Base-by-base conservation (phyloP, 495 filamentous ascomycete genomes). In the Cudoniella acicularis region DNA sequence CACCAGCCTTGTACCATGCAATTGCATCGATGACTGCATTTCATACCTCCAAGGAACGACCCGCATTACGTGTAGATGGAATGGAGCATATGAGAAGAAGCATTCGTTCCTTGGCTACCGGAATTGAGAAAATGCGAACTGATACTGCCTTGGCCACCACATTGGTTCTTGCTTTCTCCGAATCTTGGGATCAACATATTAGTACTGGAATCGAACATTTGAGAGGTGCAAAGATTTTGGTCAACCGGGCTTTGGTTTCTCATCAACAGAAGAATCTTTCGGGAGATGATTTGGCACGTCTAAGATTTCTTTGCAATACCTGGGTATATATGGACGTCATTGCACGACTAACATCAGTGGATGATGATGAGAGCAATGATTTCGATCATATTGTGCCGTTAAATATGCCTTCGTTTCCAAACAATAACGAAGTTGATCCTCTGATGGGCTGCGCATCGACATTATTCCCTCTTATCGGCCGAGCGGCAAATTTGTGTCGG, bases 251-350 rank as follows among this genome's bases (percentile, higher is more conserved):
- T 0, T 67, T 89, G n/a, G 67, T 62, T 13, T 47, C 48, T 2
- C 64, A 67, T 36, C 49, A 54, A 16, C 63, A 64, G 25, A 23
- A 40, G 2, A 52, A 56, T 30, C 42, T 65, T n/a, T 18, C 23
- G 1, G 67, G 42, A 1, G 64, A 78, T 18, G 81, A 86, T 25
- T 68, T 83, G 17, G 70, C 75, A 42, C 70, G 87, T 10, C 72
- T 91, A 49, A 80, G 80, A 41, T 91, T 91, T 64, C 72, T 92
- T 41, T 87, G 87, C 68, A 91, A 89, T 67, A 85, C 87, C 9
- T 91, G 84, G 84, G 77, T 91, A 17, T 92, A 91, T 63, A 88
- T 91, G 84, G 87, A 92, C 70, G 89, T 91, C 36, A 86, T 92
- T 59, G 85, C 88, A 20, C 83, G 87, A 10, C 70, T 92, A 27